Conservation (phyloP, 1,284 basidiomycete species). For the Neolentinus lepideus region DNA sequence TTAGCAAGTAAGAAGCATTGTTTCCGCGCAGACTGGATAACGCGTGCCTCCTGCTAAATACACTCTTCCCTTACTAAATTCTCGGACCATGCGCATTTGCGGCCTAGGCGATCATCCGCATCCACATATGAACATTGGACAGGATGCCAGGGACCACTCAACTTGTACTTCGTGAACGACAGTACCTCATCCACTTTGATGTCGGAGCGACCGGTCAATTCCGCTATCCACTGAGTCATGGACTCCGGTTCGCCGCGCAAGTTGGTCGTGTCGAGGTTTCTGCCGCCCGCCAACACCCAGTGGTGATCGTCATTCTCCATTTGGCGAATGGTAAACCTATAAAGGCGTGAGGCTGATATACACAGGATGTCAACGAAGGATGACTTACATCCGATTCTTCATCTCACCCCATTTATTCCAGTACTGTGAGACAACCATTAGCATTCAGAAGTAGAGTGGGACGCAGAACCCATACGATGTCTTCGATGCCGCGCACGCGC, state of each 20-base stretch:
- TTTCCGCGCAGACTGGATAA: too few species aligned
- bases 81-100: not conserved
- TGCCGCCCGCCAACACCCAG: not conserved
- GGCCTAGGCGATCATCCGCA: not conserved
- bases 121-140: not conserved
- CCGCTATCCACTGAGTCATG: not conserved
- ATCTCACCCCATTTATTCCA: not conserved
- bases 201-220: not conserved
- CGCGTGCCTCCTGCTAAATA: not conserved
- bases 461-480: not conserved
- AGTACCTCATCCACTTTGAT: not conserved
- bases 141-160: conserved; percentile 7
- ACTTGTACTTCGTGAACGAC: not conserved
- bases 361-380: not conserved
- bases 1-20: not conserved
- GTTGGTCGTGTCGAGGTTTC: not conserved
- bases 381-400: not conserved
- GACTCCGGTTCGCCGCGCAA: not conserved
- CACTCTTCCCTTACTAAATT: not conserved
- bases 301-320: not conserved
- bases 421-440: not conserved
- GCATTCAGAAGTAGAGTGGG: not conserved
- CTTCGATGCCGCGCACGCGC: not conserved
- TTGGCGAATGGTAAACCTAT: not conserved
- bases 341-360: too few species aligned